These are phyloP conservation scores for Anisogramma anomala DNA, from an alignment of 2,329 filamentous ascomycete genomes.

Conservation along the genomic window DNA sequence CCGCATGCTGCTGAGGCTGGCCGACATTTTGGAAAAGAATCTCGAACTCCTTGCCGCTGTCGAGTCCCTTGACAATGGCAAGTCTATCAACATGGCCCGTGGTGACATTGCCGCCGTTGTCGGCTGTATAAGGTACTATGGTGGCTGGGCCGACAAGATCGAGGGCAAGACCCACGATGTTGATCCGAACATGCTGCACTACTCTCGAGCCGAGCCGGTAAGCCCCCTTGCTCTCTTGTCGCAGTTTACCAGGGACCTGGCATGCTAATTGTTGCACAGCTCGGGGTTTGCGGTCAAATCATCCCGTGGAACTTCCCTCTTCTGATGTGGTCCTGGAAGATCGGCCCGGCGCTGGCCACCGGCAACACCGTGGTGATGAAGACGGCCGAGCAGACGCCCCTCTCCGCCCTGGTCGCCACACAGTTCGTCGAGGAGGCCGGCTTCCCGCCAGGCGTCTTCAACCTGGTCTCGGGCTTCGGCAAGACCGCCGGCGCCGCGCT, in stretches of 20 bases:
- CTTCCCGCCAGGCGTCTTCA: slow-evolving; percentile 63
- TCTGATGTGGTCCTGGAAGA: slow-evolving; percentile 60
- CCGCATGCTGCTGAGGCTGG: slow-evolving; percentile 60
- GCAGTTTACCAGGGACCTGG: background rate
- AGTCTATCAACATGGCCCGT: slow-evolving; percentile 64
- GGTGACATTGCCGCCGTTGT: slow-evolving; percentile 59
- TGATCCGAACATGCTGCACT: slow-evolving; percentile 67
- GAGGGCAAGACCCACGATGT: slow-evolving; percentile 79
- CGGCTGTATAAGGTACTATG: slow-evolving; percentile 73
- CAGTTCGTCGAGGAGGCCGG: slow-evolving; percentile 57
- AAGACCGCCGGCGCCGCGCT: slow-evolving; percentile 54
- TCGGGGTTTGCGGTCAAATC: slow-evolving; percentile 72
- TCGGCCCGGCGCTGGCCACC: slow-evolving; percentile 52
- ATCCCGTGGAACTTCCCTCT: slow-evolving; percentile 68
- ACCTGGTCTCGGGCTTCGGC: slow-evolving; percentile 59
- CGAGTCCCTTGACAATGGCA: slow-evolving; percentile 82
- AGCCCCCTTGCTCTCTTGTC: slow-evolving; percentile 17
- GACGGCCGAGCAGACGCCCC: slow-evolving; percentile 49
- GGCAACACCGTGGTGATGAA: slow-evolving; percentile 52
- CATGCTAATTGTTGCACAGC: slow-evolving; percentile 23
- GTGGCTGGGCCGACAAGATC: slow-evolving; percentile 86
- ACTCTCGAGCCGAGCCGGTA: slow-evolving; percentile 66
- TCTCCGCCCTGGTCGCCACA: slow-evolving; percentile 49
- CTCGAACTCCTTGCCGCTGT: slow-evolving; percentile 64
- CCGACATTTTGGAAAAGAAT: slow-evolving; percentile 71